Conservation (phyloP, 129 eudicot genomes). For the Helichrysum umbraculigerum region DNA sequence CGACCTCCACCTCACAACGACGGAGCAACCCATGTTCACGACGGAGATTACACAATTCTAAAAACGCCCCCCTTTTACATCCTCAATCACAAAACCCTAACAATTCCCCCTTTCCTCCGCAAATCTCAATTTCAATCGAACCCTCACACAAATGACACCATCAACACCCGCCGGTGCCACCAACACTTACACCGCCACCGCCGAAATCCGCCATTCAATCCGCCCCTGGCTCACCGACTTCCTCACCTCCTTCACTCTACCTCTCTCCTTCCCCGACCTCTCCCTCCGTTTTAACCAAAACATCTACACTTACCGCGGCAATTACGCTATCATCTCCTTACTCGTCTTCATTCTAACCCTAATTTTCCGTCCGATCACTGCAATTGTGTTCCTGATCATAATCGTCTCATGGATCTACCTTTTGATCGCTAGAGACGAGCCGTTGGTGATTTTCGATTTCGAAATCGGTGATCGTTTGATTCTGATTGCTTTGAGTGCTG, state of each 20-base stretch:
- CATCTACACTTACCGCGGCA: slow-evolving; percentile 56
- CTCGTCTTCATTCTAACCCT: slow-evolving; percentile 53
- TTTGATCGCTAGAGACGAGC: slow-evolving; percentile 46
- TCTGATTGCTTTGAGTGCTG: slow-evolving; percentile 31
- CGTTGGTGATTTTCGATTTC: slow-evolving; percentile 40
- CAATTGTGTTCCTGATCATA: slow-evolving; percentile 47
- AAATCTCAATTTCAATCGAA: background rate
- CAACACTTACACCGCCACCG: slow-evolving; percentile 41
- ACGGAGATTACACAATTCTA: slow-evolving; percentile 26
- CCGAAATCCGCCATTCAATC: slow-evolving; percentile 44
- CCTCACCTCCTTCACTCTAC: slow-evolving; percentile 56
- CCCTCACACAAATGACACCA: slow-evolving; percentile 36
- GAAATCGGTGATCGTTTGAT: slow-evolving; percentile 51
- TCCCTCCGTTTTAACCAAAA: slow-evolving; percentile 54
- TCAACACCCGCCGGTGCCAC: slow-evolving; percentile 30
- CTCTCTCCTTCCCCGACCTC: slow-evolving; percentile 57
- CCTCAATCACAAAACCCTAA: slow-evolving; percentile 5
- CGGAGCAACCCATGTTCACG: slow-evolving; percentile 34
- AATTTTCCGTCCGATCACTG: slow-evolving; percentile 52
- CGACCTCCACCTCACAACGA: slow-evolving; percentile 25
- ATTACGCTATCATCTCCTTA: slow-evolving; percentile 54
- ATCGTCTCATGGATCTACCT: slow-evolving; percentile 52
- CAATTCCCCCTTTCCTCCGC: background rate
- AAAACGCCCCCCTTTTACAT: background rate
- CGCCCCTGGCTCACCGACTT: slow-evolving; percentile 70